phyloP scores from a whole-genome alignment of 352 stramenopile species.

The Globisporangium cederbergense region DNA sequence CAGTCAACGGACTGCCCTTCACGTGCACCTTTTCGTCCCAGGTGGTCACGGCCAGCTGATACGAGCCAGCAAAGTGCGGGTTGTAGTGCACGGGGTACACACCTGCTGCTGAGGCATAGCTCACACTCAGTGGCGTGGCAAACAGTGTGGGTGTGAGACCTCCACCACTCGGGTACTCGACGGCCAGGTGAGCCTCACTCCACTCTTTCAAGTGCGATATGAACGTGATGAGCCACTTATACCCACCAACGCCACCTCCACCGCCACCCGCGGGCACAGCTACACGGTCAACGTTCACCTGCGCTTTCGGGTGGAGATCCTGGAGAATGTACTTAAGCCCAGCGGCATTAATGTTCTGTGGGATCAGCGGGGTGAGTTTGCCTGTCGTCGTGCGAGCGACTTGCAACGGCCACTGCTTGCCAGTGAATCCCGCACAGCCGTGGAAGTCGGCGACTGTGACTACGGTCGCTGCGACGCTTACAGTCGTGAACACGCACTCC shows the following conservation, averaged over 20 bases:
- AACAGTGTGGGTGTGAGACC: constrained; percentile 37
- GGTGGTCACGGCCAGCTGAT: constrained; percentile 85
- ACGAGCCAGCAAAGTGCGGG: constrained; percentile 85
- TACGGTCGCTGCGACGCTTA: constrained; percentile 29
- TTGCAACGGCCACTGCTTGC: constrained; percentile 41
- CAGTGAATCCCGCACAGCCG: constrained; percentile 48
- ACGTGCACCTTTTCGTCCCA: constrained; percentile 72
- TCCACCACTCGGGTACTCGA: constrained; percentile 55
- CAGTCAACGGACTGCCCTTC: constrained; percentile 84
- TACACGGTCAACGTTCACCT: constrained; percentile 43
- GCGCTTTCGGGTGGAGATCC: constrained; percentile 38
- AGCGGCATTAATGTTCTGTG: constrained; percentile 49
- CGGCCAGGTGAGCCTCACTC: constrained; percentile 61
- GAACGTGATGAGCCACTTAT: constrained; percentile 92
- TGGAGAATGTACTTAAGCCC: constrained; percentile 63
- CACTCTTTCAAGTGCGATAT: constrained; percentile 81
- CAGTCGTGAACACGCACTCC: constrained; percentile 65
- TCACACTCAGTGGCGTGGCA: constrained; percentile 40
- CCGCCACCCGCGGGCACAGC: constrained; percentile 19
- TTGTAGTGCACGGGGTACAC: constrained; percentile 93
- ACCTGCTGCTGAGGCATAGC: constrained; percentile 50
- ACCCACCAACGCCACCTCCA: constrained; percentile 28
- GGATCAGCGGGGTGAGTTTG: constrained; percentile 60
- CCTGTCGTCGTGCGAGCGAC: constrained; percentile 18
- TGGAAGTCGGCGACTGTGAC: constrained; percentile 59